Evolutionary conservation across 2,329 filamentous ascomycete species (phyloP).

Genomic region (Aureobasidium leucospermi): DNA sequence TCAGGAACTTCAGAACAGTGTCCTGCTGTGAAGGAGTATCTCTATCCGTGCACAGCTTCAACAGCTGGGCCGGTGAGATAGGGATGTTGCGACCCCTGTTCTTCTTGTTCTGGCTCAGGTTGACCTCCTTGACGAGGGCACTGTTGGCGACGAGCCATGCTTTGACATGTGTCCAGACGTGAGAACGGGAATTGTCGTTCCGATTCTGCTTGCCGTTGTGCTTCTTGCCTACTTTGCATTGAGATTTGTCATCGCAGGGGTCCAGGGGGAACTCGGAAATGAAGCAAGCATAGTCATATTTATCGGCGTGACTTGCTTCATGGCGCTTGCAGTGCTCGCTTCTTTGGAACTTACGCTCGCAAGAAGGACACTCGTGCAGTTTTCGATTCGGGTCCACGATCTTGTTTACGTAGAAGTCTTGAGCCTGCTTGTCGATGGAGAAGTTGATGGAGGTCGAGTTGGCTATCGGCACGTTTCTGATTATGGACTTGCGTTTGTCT

Average conservation of each 20-base stretch:
- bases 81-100: background rate
- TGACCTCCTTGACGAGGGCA: background rate
- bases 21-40: background rate
- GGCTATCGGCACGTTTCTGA: background rate
- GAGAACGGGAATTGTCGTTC: background rate
- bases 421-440: background rate
- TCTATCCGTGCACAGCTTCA: background rate
- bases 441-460: background rate
- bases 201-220: background rate
- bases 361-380: background rate
- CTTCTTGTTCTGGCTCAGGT: background rate
- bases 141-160: background rate
- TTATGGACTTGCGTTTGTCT: background rate
- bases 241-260: background rate
- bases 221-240: background rate
- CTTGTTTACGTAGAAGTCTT: background rate
- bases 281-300: background rate
- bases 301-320: background rate
- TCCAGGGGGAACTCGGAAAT: background rate
- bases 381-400: background rate
- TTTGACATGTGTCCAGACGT: conserved; percentile 6
- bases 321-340: conserved; percentile 8
- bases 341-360: background rate
- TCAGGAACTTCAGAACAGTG: background rate
- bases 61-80: background rate